A percentile compares a stretch with the other conserved stretches of the same genome.
phyloP scores from a whole-genome alignment of 257 asterid species.

The Nicotiana knightiana region DNA sequence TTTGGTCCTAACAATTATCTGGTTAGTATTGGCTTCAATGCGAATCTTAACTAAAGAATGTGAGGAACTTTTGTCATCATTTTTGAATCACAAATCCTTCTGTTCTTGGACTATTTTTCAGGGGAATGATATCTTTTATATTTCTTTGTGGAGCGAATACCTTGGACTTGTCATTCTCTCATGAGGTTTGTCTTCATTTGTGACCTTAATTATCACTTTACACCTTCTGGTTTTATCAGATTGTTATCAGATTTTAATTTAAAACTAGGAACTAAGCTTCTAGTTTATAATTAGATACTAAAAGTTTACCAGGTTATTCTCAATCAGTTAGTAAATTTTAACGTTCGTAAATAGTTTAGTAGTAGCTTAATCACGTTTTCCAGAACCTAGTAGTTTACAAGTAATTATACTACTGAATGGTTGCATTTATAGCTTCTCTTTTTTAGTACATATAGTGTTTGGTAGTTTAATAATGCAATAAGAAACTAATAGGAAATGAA shows the following conservation, averaged over 20 bases:
- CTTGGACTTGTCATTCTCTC: conserved; percentile 93
- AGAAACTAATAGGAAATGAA: neutral
- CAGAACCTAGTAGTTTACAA: neutral
- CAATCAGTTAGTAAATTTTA: neutral
- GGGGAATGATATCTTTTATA: conserved; percentile 83
- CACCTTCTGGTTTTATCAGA: neutral
- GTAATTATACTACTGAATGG: neutral
- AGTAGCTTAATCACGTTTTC: neutral
- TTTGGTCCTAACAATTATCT: conserved; percentile 30
- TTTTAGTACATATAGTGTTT: neutral
- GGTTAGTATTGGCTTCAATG: conserved; percentile 35
- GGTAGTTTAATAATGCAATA: neutral
- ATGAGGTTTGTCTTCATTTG: conserved; percentile 38
- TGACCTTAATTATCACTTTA: neutral
- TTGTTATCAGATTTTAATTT: neutral
- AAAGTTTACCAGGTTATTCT: neutral
- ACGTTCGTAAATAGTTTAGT: neutral
- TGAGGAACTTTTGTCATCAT: neutral
- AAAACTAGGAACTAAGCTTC: neutral
- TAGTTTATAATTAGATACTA: neutral
- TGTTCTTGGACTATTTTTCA: conserved; percentile 28
- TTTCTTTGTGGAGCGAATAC: conserved; percentile 77
- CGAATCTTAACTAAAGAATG: neutral
- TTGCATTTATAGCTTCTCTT: neutral
- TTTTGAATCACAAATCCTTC: neutral